Base-by-base conservation (phyloP, 768 basidiomycete genomes). In the Mycena rebaudengoi region DNA sequence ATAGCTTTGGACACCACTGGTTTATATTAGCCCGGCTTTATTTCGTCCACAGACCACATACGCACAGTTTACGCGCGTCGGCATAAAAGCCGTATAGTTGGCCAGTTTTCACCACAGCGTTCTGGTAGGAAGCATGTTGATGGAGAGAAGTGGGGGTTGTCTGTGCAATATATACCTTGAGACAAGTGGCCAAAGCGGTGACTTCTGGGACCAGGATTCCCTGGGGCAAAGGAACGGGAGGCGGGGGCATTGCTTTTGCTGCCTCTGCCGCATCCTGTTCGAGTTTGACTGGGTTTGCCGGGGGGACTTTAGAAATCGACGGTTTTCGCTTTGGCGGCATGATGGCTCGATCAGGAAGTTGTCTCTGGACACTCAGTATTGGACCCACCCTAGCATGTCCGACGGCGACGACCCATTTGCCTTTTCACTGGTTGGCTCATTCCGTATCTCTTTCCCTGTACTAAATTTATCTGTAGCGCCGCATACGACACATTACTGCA, bases 51-150 rank as follows among this genome's bases (percentile, higher is more conserved):
- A n/a, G n/a, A n/a, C n/a, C n/a, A 33, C 2, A n/a, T 33, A 76
- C 88, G 65, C 70, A 92, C 92, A 92, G 79, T 78, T 82, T 85
- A 64, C 80, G 83, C 43, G 87, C 78, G 64, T 92, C 89, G 0
- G 85, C 80, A 69, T 91, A 88, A 71, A 91, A 93, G 8, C 81
- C 78, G 67, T 91, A 90, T 16, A 94, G 81, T 70, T 92, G 86
- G 6, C 85, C 91, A 2, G 90, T 88, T 73, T 87, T 91, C 5
- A 91, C 77, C 7, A 87, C 83, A n/a, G 87, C 86, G 68, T 86
- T 87, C 90, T n/a, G n/a, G n/a, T n/a, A n/a, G n/a, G n/a, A n/a
- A n/a, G n/a, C n/a, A n/a, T n/a, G n/a, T n/a, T n/a, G n/a, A n/a
- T n/a, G n/a, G n/a, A n/a, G n/a, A n/a, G n/a, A n/a, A n/a, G n/a